A percentile compares a stretch with the other conserved stretches of the same genome.
Conservation (phyloP, 805 yeast genomes). For the Pichia heedii region DNA sequence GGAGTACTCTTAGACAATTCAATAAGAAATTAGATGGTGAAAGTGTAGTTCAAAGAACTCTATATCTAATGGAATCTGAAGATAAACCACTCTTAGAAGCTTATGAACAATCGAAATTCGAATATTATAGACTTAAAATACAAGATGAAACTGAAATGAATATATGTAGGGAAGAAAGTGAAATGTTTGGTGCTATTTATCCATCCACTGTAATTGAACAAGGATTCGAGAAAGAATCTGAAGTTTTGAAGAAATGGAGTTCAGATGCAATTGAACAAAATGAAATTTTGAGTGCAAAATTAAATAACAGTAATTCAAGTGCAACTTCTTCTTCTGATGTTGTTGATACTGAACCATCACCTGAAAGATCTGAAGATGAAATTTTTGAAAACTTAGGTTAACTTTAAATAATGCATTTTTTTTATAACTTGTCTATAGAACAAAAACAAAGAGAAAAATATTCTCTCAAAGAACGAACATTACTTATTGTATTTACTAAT, state of each 20-base stretch:
- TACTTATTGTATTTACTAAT: no score
- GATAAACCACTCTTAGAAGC: constrained; percentile 45
- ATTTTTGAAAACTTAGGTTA: constrained; percentile 3
- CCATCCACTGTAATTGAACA: constrained; percentile 51
- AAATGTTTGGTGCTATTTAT: constrained; percentile 76
- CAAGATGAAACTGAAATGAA: constrained; percentile 67
- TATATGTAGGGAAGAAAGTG: constrained; percentile 73
- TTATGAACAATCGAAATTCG: constrained; percentile 79
- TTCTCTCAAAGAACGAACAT: no score
- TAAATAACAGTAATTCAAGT: constrained; percentile 20
- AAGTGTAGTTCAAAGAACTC: constrained; percentile 67
- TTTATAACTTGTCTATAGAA: constrained; percentile 8
- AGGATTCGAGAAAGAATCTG: constrained; percentile 67
- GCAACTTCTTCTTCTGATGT: constrained; percentile 14
- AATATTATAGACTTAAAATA: constrained; percentile 80
- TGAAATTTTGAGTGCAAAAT: constrained; percentile 41
- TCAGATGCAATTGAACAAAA: constrained; percentile 59
- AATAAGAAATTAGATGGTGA: constrained; percentile 82
- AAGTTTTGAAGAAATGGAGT: constrained; percentile 65
- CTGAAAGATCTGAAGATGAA: constrained; percentile 16
- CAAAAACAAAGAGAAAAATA: neutral
- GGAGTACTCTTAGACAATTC: constrained; percentile 72
- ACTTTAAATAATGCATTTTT: neutral
- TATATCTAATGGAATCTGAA: constrained; percentile 39
- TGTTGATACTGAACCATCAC: constrained; percentile 11